A percentile compares a stretch with the other conserved stretches of the same genome.
Conservation (phyloP, 495 filamentous ascomycete species). For the Aspergillus mulundensis region DNA sequence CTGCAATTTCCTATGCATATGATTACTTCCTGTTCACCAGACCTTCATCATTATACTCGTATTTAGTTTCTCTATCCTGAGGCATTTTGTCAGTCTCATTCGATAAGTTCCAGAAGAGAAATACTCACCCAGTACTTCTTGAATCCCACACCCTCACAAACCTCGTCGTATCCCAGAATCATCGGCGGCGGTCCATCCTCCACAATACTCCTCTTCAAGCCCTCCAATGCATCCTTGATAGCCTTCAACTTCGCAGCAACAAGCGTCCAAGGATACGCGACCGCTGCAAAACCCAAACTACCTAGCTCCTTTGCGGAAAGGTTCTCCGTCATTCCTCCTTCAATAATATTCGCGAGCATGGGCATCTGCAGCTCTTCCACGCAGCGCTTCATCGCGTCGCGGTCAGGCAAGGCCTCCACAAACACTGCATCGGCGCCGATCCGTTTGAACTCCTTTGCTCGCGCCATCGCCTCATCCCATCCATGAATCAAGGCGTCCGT, state of each 20-base stretch:
- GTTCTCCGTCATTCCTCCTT: slow-evolving; percentile 37
- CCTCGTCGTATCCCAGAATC: slow-evolving; percentile 34
- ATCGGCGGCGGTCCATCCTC: slow-evolving; percentile 29
- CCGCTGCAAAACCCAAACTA: slow-evolving; percentile 32
- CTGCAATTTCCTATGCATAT: not conserved
- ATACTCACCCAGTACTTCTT: slow-evolving; percentile 37
- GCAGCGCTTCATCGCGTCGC: slow-evolving; percentile 32
- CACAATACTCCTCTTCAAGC: slow-evolving; percentile 31
- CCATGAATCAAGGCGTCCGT: slow-evolving; percentile 37
- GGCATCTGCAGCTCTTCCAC: slow-evolving; percentile 32
- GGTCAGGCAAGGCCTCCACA: slow-evolving; percentile 40
- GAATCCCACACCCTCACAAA: slow-evolving; percentile 40
- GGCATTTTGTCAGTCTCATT: slow-evolving; percentile 7
- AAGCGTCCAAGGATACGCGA: slow-evolving; percentile 41
- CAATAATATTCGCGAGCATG: slow-evolving; percentile 42
- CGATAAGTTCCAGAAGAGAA: not conserved
- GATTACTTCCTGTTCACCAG: slow-evolving; percentile 1
- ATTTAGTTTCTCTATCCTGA: slow-evolving; percentile 22
- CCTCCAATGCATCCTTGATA: slow-evolving; percentile 34
- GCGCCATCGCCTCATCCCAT: slow-evolving; percentile 36
- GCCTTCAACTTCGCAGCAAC: slow-evolving; percentile 39
- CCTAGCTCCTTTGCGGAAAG: slow-evolving; percentile 36
- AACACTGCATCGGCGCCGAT: slow-evolving; percentile 41
- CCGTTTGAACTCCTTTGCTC: slow-evolving; percentile 33
- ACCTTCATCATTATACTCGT: slow-evolving; percentile 18